phyloP scores from a whole-genome alignment of 345 rosid genomes.

The Triadica sebifera region DNA sequence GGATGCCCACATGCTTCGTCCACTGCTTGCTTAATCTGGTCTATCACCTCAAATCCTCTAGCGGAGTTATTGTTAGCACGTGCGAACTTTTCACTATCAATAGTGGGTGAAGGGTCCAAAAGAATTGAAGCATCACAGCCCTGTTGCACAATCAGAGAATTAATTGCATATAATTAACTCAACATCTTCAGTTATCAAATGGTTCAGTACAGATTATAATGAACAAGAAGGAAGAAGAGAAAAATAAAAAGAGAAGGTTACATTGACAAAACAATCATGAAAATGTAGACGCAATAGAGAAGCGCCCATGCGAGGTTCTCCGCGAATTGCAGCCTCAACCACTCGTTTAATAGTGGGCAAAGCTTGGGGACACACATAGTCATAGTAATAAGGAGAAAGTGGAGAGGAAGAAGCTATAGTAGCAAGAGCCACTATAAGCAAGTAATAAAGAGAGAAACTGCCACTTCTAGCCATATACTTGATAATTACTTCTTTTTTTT shows the following conservation, averaged over 20 bases:
- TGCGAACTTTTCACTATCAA: constrained; percentile 42
- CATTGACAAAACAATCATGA: constrained; percentile 42
- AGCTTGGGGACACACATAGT: constrained; percentile 47
- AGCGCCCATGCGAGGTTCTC: constrained; percentile 41
- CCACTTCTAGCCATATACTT: constrained; percentile 22
- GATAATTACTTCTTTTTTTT: not conserved
- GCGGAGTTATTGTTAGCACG: constrained; percentile 36
- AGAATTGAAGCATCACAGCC: constrained; percentile 53
- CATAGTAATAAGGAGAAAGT: constrained; percentile 51
- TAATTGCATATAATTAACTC: no score
- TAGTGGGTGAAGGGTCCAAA: constrained; percentile 33
- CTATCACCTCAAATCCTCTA: constrained; percentile 50
- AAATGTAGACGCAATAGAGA: constrained; percentile 38
- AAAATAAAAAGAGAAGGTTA: not conserved
- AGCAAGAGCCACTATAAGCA: constrained; percentile 22
- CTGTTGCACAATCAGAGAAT: constrained; percentile 13
- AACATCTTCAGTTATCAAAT: no score
- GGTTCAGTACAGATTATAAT: no score
- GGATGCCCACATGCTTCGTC: constrained; percentile 33
- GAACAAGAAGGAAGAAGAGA: not conserved
- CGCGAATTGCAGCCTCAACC: constrained; percentile 14
- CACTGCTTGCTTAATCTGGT: constrained; percentile 39
- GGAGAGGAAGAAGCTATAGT: constrained; percentile 19
- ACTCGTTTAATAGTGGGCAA: constrained; percentile 21
- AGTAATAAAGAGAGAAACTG: constrained; percentile 3